Conservation (phyloP, 352 stramenopile genomes). For the Albugo candida region DNA sequence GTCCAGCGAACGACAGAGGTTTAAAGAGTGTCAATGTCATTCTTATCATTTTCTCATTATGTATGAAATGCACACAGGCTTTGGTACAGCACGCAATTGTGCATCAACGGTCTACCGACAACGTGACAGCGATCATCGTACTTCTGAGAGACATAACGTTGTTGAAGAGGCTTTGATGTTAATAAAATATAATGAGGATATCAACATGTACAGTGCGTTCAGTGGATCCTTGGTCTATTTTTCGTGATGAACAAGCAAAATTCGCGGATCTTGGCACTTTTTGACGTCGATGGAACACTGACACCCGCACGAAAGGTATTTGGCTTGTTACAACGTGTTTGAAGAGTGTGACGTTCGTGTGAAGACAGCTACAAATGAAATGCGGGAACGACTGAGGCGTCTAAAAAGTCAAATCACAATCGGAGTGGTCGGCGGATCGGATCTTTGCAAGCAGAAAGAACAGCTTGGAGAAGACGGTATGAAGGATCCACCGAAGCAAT, state of each 20-base stretch:
- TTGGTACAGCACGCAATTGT: constrained; percentile 65
- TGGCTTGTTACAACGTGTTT: not conserved
- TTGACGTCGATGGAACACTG: constrained; percentile 98
- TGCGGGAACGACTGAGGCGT: constrained; percentile 86
- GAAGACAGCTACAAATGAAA: constrained; percentile 76
- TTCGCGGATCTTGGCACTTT: constrained; percentile 91
- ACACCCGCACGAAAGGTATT: constrained; percentile 83
- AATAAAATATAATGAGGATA: too few species aligned
- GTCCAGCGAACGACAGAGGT: constrained; percentile 67
- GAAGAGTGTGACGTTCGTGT: not conserved
- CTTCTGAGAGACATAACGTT: constrained; percentile 40
- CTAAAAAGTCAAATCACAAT: constrained; percentile 90
- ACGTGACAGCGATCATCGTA: constrained; percentile 67
- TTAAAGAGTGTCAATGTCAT: not conserved
- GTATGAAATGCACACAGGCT: constrained; percentile 15
- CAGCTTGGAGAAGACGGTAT: constrained; percentile 88
- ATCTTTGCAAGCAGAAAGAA: constrained; percentile 98
- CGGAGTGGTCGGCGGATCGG: constrained; percentile 95
- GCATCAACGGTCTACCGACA: constrained; percentile 69
- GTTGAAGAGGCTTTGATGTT: too few species aligned
- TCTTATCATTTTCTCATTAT: not conserved
- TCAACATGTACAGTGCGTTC: too few species aligned
- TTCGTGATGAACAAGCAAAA: constrained; percentile 25
- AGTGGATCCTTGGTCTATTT: too few species aligned
- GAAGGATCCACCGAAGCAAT: constrained; percentile 1